Evolutionary conservation across 495 filamentous ascomycete genomes (phyloP).

Genomic region (Massariosphaeria phaeospora): DNA sequence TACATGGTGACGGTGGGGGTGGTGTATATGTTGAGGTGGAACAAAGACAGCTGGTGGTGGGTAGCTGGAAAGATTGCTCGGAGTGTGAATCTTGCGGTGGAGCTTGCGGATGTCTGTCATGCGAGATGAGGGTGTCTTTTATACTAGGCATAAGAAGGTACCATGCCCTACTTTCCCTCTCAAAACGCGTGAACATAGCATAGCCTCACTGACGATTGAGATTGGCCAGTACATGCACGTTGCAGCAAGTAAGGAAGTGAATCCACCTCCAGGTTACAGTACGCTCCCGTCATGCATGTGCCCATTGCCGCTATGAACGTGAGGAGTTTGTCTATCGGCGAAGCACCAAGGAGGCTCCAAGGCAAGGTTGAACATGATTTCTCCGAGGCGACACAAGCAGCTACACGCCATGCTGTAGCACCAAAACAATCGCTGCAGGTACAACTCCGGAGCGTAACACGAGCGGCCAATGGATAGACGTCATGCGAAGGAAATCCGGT

Average conservation of each 20-base stretch:
- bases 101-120: not conserved
- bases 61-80: no score
- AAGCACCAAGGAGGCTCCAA: not conserved
- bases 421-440: not conserved
- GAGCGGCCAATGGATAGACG: not conserved
- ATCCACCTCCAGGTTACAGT: not conserved
- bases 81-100: not conserved
- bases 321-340: conserved; percentile 1
- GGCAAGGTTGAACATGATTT: not conserved
- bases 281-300: not conserved
- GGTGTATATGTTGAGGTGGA: not conserved
- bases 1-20: conserved; percentile 1
- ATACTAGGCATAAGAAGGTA: not conserved
- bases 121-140: not conserved
- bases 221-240: not conserved
- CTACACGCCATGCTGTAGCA: conserved; percentile 6
- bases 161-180: not conserved
- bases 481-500: not conserved
- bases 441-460: not conserved
- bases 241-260: conserved; percentile 7
- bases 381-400: conserved; percentile 5
- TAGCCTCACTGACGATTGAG: not conserved
- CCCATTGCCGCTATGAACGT: not conserved
- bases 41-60: not conserved
- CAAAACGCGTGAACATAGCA: no score